Base-by-base conservation (phyloP, 495 filamentous ascomycete species). In the Pyronema omphalodes region DNA sequence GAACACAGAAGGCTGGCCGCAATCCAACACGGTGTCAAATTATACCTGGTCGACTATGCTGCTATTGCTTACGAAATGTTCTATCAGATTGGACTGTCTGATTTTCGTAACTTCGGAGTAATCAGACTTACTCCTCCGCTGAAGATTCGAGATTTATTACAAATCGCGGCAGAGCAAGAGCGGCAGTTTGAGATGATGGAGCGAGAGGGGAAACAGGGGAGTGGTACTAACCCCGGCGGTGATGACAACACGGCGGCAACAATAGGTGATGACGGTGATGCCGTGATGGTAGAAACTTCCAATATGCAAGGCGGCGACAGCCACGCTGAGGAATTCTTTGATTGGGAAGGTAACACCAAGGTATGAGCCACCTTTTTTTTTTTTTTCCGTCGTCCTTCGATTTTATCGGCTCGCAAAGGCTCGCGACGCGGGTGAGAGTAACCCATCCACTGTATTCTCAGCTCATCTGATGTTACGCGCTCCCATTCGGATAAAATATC, bases 41-140 rank as follows among this genome's bases (percentile, higher is more conserved):
- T 99, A 45, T 94, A 81, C 67, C 79, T 96, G 14, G 76, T 99
- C 54, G 93, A 99, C 70, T 99, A 96, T 65, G 91, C 87, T 12
- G 80, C 86, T 61, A 71, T 86, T 11, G 83, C 79, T 67, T 82
- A 78, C 54, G 93, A 96, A 62, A 88, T 89, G 69, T 94, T 99
- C 70, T 96, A 99, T 70, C 93, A 99, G 68, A 71, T 96, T 44
- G 93, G 88, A 1, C 76, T 99, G 43, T 94, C 91, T 0, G 87
- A 96, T 64, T 99, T 96, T 67, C 87, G 83, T 1, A 96, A 96
- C 63, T 96, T 94, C 66, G 93, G 93, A 12, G 62, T 72, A 49
- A 93, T 96, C 60, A 75, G 73, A 7, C 84, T 96, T 54, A 76
- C 81, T 49, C 84, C 88, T 0, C 73, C 86, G 0, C 75, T 94